These are phyloP conservation scores for Apiotrichum akiyoshidainum DNA, from an alignment of 1,284 basidiomycete genomes.

Conservation along the genomic window DNA sequence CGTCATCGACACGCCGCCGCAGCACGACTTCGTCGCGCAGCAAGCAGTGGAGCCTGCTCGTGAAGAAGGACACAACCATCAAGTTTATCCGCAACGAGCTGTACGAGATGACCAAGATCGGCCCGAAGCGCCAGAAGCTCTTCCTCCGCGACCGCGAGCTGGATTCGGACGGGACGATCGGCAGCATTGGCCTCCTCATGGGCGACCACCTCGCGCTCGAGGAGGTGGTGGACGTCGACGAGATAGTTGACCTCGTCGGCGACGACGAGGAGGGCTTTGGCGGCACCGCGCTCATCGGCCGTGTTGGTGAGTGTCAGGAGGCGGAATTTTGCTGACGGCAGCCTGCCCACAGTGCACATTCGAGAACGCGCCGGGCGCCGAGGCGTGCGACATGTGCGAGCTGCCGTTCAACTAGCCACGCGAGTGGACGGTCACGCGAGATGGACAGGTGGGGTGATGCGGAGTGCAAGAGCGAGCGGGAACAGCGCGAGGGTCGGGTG, in stretches of 20 bases:
- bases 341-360: conserved; percentile 32
- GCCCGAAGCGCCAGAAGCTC: conserved; percentile 32
- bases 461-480: neutral
- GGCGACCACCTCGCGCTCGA: conserved; percentile 27
- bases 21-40: neutral
- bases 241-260: conserved; percentile 20
- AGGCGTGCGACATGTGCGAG: conserved; percentile 24
- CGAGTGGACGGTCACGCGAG: neutral
- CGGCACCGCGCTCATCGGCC: conserved; percentile 34
- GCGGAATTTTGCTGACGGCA: conserved; percentile 9
- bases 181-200: conserved; percentile 23
- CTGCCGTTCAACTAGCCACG: neutral
- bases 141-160: conserved; percentile 26
- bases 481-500: too few species aligned
- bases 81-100: conserved; percentile 36
- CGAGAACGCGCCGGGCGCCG: conserved; percentile 24
- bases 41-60: conserved; percentile 14
- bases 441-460: neutral
- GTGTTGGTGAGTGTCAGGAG: conserved; percentile 27
- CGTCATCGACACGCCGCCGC: neutral
- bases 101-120: conserved; percentile 19
- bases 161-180: conserved; percentile 30
- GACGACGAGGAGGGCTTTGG: conserved; percentile 38
- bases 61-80: conserved; percentile 29
- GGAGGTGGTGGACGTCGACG: conserved; percentile 27